Base-by-base conservation (phyloP, 23 red algal genomes). In the Gracilaria domingensis region DNA sequence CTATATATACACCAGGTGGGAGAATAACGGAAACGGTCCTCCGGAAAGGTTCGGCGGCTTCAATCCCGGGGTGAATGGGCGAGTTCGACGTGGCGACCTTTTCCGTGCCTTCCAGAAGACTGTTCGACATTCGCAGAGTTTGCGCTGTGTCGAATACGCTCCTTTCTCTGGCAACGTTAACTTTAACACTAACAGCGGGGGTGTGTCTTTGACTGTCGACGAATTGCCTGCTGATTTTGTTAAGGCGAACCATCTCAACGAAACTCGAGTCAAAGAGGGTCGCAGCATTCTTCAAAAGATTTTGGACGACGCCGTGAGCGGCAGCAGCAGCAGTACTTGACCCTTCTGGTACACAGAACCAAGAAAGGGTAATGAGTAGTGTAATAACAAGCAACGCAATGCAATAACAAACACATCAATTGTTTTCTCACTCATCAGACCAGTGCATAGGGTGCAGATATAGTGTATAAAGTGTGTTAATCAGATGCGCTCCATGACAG, bases 61-160 rank as follows among this genome's bases (percentile, higher is more conserved):
- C 55, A 75, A 85, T 74, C 69, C 69, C 35, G 81, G 82, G 21
- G 69, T 65, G 6, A 23, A 48, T 49, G 69, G 72, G 2, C 49
- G 66, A 32, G 81, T 69, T 25, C 51, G 36, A 45, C 20, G 53
- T 14, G 69, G 57, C 16, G 54, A 85, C 33, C 8, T 86, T 33
- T 44, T 93, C 28, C 33, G 13, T 25, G 71, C 90, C 8, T 93
- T 93, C 56, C 60, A 67, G 40, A 69, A 36, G 28, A 39, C 90
- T 16, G 90, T 81, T 35, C 60, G 53, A 47, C 36, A 77, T 38
- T 66, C 90, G 0, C 58, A 84, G n/a, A 61, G 75, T 36, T 51
- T 93, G 34, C 38, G 33, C 25, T 93, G 90, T 54, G 81, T 93
- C 3, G 57, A 81, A 13, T 93, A 93, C 35, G 90, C 74, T 30